phyloP scores from a whole-genome alignment of 495 filamentous ascomycete genomes.

The Talaromyces trachyspermus region DNA sequence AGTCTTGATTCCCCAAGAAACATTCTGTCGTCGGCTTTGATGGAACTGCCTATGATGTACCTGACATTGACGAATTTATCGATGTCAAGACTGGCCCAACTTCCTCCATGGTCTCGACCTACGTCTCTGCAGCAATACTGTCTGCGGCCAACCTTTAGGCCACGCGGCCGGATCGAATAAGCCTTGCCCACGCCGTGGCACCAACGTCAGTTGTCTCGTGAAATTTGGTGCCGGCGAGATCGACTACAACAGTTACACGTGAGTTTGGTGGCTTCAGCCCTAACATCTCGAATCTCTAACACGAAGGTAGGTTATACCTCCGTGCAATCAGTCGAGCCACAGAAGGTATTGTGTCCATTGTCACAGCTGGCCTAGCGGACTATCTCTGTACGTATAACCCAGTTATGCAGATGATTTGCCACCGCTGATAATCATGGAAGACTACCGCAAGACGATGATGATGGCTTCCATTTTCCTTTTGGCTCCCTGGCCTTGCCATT shows the following conservation, averaged over 20 bases:
- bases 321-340: slow-evolving; percentile 13
- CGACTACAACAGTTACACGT: slow-evolving; percentile 16
- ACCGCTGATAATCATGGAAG: slow-evolving; percentile 1
- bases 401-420: not conserved
- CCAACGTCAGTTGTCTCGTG: slow-evolving; percentile 14
- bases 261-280: not conserved
- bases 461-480: slow-evolving; percentile 18
- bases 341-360: slow-evolving; percentile 14
- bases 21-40: not conserved
- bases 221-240: slow-evolving; percentile 15
- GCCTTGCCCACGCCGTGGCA: slow-evolving; percentile 13
- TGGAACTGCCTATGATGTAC: not conserved
- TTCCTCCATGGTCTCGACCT: slow-evolving; percentile 13
- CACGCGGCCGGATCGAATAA: slow-evolving; percentile 14
- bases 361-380: slow-evolving; percentile 15
- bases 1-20: slow-evolving; percentile 2
- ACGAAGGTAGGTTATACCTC: slow-evolving; percentile 11
- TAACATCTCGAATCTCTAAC: not conserved
- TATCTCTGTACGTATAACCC: slow-evolving; percentile 12
- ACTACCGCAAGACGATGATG: slow-evolving; percentile 19
- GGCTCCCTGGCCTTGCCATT: slow-evolving; percentile 17
- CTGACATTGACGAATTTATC: not conserved
- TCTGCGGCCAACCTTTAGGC: slow-evolving; percentile 16
- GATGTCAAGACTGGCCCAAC: slow-evolving; percentile 15
- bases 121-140: slow-evolving; percentile 17